Conservation (phyloP, 75 land plant species). For the Pseudotsuga menziesii region DNA sequence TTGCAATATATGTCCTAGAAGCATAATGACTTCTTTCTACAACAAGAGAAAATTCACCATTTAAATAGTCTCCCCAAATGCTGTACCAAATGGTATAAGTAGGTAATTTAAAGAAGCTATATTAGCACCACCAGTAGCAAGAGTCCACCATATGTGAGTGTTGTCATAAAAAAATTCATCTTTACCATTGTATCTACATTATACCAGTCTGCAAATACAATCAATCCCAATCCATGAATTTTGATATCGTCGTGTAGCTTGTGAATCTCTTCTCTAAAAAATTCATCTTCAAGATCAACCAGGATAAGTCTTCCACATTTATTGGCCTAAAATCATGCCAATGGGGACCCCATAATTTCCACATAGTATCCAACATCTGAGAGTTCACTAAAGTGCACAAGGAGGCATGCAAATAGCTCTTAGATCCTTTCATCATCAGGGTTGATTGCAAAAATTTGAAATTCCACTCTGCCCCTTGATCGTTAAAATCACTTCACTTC, state of each 20-base stretch:
- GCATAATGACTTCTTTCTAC: slow-evolving; percentile 93
- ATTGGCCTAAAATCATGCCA: slow-evolving; percentile 94
- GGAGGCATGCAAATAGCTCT: no score
- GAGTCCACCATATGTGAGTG: slow-evolving; percentile 99
- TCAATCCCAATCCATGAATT: slow-evolving; percentile 71
- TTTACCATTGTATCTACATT: slow-evolving; percentile 94
- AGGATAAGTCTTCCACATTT: slow-evolving; percentile 87
- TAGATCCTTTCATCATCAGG: no score
- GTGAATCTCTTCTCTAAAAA: slow-evolving; percentile 73
- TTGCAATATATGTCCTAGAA: slow-evolving; percentile 87
- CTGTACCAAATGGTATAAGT: slow-evolving; percentile 90
- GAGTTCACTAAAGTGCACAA: no score
- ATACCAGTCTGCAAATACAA: slow-evolving; percentile 98
- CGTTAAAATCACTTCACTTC: no score
- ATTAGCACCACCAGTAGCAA: slow-evolving; percentile 98
- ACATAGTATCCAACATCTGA: slow-evolving; percentile 94
- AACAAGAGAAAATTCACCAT: slow-evolving; percentile 79
- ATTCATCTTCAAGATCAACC: slow-evolving; percentile 99
- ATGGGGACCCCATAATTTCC: slow-evolving; percentile 94
- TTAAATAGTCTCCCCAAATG: slow-evolving; percentile 92
- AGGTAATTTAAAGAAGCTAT: slow-evolving; percentile 94
- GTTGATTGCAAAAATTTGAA: no score
- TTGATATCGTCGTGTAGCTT: slow-evolving; percentile 85
- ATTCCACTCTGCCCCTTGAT: no score
- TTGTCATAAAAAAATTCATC: slow-evolving; percentile 99